A percentile compares a stretch with the other conserved stretches of the same genome.
These are phyloP conservation scores for Tylopilus plumbeoviolaceoides DNA, from an alignment of 768 basidiomycete species.

Conservation along the genomic window DNA sequence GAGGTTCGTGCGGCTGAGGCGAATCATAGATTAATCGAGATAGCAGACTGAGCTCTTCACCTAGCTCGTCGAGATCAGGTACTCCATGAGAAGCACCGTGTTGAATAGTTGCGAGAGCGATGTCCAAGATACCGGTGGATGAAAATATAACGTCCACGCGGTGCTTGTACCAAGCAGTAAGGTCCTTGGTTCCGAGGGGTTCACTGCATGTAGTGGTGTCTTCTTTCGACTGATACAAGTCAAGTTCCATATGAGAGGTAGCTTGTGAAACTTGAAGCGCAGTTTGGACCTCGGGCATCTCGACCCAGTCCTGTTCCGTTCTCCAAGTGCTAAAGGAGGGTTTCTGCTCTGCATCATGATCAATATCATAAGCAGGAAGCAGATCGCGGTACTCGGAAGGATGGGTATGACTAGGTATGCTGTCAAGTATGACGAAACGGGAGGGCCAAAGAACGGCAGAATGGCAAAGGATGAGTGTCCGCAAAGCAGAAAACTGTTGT, in stretches of 20 bases:
- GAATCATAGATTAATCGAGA: constrained; percentile 85
- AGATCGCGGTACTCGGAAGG: constrained; percentile 59
- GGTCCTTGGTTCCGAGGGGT: constrained; percentile 26
- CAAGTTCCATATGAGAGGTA: constrained; percentile 7
- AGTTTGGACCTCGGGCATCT: constrained; percentile 40
- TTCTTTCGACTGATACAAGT: constrained; percentile 8
- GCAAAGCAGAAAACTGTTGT: constrained; percentile 55
- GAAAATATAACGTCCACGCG: constrained; percentile 61
- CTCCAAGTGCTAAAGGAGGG: constrained; percentile 43
- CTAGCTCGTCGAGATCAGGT: constrained; percentile 74
- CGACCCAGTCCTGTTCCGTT: constrained; percentile 54
- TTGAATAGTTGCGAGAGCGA: constrained; percentile 76
- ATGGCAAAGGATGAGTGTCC: constrained; percentile 56
- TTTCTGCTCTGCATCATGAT: constrained; percentile 41
- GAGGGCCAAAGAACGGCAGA: constrained; percentile 55
- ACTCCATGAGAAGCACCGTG: constrained; percentile 82
- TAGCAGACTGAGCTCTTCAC: constrained; percentile 88
- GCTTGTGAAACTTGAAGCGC: constrained; percentile 35
- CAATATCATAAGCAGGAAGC: constrained; percentile 57
- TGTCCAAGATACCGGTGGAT: constrained; percentile 70
- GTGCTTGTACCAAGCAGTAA: constrained; percentile 71
- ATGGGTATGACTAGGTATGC: constrained; percentile 68
- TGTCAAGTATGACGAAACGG: constrained; percentile 66
- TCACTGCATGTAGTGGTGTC: constrained; percentile 7
- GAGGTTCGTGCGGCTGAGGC: constrained; percentile 40